Percentiles rank a stretch among this genome's conserved stretches.
Evolutionary conservation across 768 basidiomycete species (phyloP).

Genomic region (Naganishia randhawae): DNA sequence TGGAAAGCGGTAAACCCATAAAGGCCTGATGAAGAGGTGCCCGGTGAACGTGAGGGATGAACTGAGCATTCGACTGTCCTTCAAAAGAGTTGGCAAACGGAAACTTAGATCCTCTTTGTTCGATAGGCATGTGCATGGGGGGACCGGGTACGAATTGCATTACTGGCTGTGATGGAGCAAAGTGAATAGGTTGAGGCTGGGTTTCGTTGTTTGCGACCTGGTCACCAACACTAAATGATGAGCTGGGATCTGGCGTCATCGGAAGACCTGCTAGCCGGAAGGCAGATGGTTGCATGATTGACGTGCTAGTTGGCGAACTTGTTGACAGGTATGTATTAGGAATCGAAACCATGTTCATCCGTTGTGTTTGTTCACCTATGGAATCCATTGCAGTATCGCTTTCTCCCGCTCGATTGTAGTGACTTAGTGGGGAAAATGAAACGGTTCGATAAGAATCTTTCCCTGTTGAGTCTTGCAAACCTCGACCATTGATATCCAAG

Average conservation of each 20-base stretch:
- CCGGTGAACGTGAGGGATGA: background rate
- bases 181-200: background rate
- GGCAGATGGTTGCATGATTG: background rate
- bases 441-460: background rate
- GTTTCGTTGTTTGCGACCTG: background rate
- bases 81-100: background rate
- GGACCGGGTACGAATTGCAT: conserved; percentile 3
- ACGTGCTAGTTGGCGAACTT: background rate
- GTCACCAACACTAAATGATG: background rate
- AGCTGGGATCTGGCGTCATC: background rate
- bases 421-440: too few relatives aligned
- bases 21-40: background rate
- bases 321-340: background rate
- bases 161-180: background rate
- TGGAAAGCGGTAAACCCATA: background rate
- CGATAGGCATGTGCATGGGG: background rate
- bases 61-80: background rate
- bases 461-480: background rate
- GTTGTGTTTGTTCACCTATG: conserved; percentile 1
- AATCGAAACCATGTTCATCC: background rate
- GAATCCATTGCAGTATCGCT: background rate
- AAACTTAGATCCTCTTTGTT: background rate
- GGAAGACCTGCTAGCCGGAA: background rate
- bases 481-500: background rate
- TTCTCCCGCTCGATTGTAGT: background rate